Percentiles rank a stretch among this genome's conserved stretches.
Evolutionary conservation across 306 rosid genomes (phyloP).

Genomic region (Gillenia trifoliata): DNA sequence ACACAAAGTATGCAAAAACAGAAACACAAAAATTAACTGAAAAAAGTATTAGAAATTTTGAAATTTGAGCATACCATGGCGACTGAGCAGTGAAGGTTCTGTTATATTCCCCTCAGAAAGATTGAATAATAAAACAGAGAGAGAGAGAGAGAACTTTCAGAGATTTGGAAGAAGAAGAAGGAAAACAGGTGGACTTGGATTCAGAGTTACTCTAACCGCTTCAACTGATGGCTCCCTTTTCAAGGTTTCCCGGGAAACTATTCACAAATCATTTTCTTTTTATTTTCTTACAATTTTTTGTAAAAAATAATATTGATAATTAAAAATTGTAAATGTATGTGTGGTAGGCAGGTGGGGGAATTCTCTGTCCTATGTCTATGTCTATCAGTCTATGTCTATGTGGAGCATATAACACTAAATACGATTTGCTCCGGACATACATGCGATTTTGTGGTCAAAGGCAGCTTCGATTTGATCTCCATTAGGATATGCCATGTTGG

Average conservation of each 20-base stretch:
- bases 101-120: neutral
- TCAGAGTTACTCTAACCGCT: constrained; percentile 39
- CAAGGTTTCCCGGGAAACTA: constrained; percentile 28
- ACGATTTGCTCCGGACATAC: neutral
- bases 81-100: constrained; percentile 8
- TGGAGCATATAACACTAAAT: neutral
- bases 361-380: neutral
- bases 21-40: constrained; percentile 6
- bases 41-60: neutral
- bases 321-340: neutral
- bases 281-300: neutral
- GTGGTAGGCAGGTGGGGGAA: neutral
- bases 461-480: constrained; percentile 24
- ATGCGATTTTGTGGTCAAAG: constrained; percentile 27
- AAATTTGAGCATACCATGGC: constrained; percentile 9
- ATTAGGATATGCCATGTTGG: constrained; percentile 26
- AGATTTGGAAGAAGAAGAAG: constrained; percentile 9
- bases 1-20: neutral
- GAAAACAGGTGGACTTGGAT: constrained; percentile 18
- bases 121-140: constrained; percentile 17
- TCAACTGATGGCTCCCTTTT: constrained; percentile 35
- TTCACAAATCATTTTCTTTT: constrained; percentile 10
- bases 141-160: neutral
- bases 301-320: neutral
- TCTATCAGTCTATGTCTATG: neutral